Evolutionary conservation across 2,329 filamentous ascomycete genomes (phyloP).

Genomic region (Aspergillus sp.): DNA sequence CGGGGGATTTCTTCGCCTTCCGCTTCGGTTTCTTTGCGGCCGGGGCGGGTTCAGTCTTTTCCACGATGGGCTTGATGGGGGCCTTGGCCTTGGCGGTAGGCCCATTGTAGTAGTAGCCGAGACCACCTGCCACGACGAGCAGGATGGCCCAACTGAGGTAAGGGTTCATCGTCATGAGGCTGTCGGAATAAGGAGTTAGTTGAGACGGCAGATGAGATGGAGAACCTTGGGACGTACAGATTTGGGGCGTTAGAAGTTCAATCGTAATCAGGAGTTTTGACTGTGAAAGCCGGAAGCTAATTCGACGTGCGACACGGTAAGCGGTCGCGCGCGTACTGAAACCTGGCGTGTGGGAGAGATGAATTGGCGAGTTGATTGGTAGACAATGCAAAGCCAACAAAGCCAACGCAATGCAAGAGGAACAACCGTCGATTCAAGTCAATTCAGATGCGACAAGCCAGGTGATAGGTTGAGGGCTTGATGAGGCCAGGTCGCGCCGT

Average conservation of each 20-base stretch:
- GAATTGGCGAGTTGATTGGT: neutral
- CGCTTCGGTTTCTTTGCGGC: slow-evolving; percentile 43
- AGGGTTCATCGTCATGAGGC: slow-evolving; percentile 40
- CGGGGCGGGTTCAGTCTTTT: slow-evolving; percentile 33
- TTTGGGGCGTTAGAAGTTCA: too few relatives aligned
- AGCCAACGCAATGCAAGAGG: too few relatives aligned
- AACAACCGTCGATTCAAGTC: too few relatives aligned
- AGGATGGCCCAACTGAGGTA: slow-evolving; percentile 46
- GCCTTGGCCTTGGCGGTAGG: slow-evolving; percentile 31
- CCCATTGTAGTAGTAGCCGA: slow-evolving; percentile 44
- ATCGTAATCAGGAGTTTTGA: neutral
- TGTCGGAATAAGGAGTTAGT: slow-evolving; percentile 8
- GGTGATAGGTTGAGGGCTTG: too few relatives aligned
- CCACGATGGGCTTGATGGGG: slow-evolving; percentile 27
- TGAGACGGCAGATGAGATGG: neutral
- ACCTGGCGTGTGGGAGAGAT: neutral
- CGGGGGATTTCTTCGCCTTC: slow-evolving; percentile 35
- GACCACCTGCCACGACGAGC: slow-evolving; percentile 40
- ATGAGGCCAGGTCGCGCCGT: too few relatives aligned
- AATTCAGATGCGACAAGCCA: too few relatives aligned
- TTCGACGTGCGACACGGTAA: neutral
- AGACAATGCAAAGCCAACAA: too few relatives aligned
- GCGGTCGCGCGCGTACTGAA: neutral
- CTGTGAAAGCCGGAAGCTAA: neutral
- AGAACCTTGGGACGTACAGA: too few relatives aligned